These are phyloP conservation scores for Theobroma cacao DNA, from an alignment of 345 rosid genomes.

Conservation along the genomic window DNA sequence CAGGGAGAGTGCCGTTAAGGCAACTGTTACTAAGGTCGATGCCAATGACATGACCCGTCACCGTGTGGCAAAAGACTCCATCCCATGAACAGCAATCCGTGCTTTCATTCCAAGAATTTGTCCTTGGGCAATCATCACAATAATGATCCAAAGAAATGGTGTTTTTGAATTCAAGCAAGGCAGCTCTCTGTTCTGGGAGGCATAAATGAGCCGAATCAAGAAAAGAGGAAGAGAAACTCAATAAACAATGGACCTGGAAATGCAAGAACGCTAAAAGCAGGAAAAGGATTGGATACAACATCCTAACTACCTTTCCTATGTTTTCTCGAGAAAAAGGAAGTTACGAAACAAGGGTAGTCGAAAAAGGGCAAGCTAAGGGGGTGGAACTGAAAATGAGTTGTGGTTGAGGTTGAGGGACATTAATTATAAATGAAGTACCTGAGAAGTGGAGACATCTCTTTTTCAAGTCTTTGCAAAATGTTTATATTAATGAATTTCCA, in stretches of 20 bases:
- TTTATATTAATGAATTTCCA: too few species aligned
- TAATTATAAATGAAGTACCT: too few species aligned
- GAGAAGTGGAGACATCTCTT: too few species aligned
- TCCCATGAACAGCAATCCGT: constrained; percentile 34
- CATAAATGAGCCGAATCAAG: neutral
- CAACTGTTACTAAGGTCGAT: constrained; percentile 3
- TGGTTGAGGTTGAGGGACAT: too few species aligned
- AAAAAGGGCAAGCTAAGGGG: too few species aligned
- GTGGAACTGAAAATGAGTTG: too few species aligned
- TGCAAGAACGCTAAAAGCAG: neutral
- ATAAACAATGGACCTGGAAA: neutral
- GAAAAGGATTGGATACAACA: neutral
- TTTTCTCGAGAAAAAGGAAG: neutral
- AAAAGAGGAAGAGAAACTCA: neutral
- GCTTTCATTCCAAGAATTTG: constrained; percentile 15
- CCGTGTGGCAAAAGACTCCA: constrained; percentile 18
- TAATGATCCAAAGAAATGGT: neutral
- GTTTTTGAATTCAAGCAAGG: neutral
- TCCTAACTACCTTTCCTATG: neutral
- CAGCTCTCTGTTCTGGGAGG: neutral
- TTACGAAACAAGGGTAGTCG: too few species aligned
- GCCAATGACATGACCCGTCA: constrained; percentile 14
- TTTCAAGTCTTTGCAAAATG: too few species aligned
- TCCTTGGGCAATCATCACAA: neutral
- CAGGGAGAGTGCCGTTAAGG: neutral